Conservation (phyloP, 176 grass and related monocot species). For the Oryza punctata region DNA sequence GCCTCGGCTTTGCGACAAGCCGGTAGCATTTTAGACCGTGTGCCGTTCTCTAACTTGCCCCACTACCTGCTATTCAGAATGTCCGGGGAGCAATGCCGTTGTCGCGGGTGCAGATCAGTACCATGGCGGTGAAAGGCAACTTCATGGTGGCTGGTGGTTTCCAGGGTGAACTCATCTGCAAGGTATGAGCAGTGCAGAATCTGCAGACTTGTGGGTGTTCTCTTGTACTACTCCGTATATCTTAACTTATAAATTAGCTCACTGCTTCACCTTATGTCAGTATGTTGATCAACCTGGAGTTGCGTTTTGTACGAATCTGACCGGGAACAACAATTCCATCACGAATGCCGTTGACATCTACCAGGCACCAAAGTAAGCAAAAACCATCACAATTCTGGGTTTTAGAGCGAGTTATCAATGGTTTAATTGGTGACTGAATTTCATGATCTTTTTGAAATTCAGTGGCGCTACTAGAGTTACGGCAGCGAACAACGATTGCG, state of each 20-base stretch:
- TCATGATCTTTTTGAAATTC: background rate
- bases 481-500: conserved; percentile 67
- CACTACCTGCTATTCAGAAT: conserved; percentile 34
- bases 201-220: background rate
- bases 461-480: conserved; percentile 58
- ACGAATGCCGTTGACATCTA: conserved; percentile 78
- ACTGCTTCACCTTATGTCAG: conserved; percentile 14
- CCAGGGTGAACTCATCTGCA: conserved; percentile 83
- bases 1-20: background rate
- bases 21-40: too few relatives aligned
- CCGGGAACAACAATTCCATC: conserved; percentile 62
- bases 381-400: background rate
- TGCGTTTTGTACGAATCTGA: conserved; percentile 59
- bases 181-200: conserved; percentile 38
- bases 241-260: background rate
- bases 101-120: conserved; percentile 80
- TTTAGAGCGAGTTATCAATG: background rate
- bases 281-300: conserved; percentile 60
- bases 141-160: conserved; percentile 83
- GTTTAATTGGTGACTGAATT: conserved; percentile 9
- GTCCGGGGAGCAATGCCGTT: conserved; percentile 36
- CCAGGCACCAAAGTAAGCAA: conserved; percentile 49
- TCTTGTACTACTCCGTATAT: background rate
- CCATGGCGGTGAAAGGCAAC: conserved; percentile 69
- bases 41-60: background rate